Evolutionary conservation across 768 basidiomycete genomes (phyloP).

Genomic region (Sporobolomyces roseus): DNA sequence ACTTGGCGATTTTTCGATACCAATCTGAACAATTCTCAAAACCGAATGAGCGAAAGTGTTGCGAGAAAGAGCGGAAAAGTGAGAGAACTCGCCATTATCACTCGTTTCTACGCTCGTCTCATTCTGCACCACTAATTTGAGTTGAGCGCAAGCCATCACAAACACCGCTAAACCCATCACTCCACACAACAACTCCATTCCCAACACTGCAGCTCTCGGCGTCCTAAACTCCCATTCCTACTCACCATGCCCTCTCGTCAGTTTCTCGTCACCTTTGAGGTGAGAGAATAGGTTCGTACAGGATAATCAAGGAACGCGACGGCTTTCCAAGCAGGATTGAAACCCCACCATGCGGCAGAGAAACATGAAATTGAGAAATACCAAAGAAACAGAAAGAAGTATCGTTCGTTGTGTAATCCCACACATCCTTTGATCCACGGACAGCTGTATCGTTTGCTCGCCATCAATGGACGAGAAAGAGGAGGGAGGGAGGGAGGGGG

Average conservation of each 20-base stretch:
- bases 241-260: too few species aligned
- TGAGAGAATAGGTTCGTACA: too few species aligned
- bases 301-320: slow-evolving; percentile 50
- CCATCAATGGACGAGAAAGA: too few species aligned
- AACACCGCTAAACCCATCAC: slow-evolving; percentile 72
- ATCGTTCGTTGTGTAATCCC: slow-evolving; percentile 88
- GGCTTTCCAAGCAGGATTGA: slow-evolving; percentile 59
- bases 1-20: slow-evolving; percentile 66
- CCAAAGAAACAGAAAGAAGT: slow-evolving; percentile 93
- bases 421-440: slow-evolving; percentile 61
- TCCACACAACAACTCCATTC: slow-evolving; percentile 68
- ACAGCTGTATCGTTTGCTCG: slow-evolving; percentile 42
- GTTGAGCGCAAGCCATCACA: slow-evolving; percentile 68
- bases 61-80: not conserved
- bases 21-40: slow-evolving; percentile 49
- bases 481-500: not conserved
- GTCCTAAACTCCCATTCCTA: slow-evolving; percentile 60
- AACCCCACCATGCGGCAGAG: slow-evolving; percentile 64
- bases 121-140: slow-evolving; percentile 63
- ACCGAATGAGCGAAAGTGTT: too few species aligned
- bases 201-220: slow-evolving; percentile 66
- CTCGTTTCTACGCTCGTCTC: slow-evolving; percentile 89
- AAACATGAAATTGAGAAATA: slow-evolving; percentile 73
- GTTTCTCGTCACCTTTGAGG: too few species aligned
- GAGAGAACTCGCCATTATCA: slow-evolving; percentile 59